Evolutionary conservation across 495 filamentous ascomycete genomes (phyloP), one percentile per base, ranked within the genome.

Genomic region (Aspergillus coremiiformis): DNA sequence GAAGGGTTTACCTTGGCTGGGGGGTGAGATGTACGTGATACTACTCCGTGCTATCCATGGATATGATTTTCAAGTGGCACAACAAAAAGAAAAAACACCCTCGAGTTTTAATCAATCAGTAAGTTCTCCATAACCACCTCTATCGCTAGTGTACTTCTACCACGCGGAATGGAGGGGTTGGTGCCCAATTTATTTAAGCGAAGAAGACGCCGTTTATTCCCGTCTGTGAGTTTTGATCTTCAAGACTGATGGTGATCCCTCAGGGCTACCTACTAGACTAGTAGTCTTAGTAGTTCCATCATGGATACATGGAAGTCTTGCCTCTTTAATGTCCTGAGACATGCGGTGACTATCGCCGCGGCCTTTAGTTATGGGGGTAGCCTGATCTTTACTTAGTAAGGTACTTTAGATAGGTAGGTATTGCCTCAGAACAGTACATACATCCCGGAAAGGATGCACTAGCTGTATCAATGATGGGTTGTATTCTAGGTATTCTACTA

Each of bases 161-260:
- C 42, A 43, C 49, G 50, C 44, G 44, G 44, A 51, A 51, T 46
- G 52, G 58, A 49, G 58, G 54, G 57, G 51, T 59, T 48, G 53
- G 56, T 60, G 58, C 58, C 58, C 54, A 60, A 60, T 53, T 54
- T 32, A 51, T 23, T 46, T 48, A 56, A 54, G 51, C 53, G 54
- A 60, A 56, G 53, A 39, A 33, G 42, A 27, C 53, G 58, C 58
- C 53, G 54, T 60, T 43, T 51, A 52, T 52, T 60, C 58, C 58
- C 43, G 51, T 37, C 42, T 20, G 9, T 45, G 26, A 46, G 44
- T 32, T 19, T 29, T 4, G 44, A 30, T 46, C 44, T 41, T 41
- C 17, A 14, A 27, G 24, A 27, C 24, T 4, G 4, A 27, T 8
- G 24, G 24, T 27, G 24, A 27, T 27, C 24, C 8, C n/a, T n/a